A percentile compares a stretch with the other conserved stretches of the same genome.
Evolutionary conservation across 805 yeast species (phyloP).

Genomic region (Starmera dryadoides): DNA sequence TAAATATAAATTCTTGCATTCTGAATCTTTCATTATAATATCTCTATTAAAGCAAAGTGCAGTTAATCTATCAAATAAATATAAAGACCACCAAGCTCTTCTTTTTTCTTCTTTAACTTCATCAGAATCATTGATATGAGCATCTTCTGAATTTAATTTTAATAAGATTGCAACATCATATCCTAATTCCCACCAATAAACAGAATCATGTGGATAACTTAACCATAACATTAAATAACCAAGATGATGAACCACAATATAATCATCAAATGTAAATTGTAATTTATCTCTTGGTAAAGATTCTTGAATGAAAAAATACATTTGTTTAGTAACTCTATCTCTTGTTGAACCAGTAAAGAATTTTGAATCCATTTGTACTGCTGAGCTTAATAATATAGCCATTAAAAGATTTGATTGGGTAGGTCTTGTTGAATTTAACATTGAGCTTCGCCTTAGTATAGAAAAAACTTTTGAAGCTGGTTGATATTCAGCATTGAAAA

Average conservation of each 20-base stretch:
- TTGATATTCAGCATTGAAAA: slow-evolving; percentile 9
- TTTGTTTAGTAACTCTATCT: slow-evolving; percentile 9
- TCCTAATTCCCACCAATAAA: slow-evolving; percentile 17
- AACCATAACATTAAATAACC: slow-evolving; percentile 20
- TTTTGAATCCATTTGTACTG: slow-evolving; percentile 15
- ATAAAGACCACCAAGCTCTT: slow-evolving; percentile 34
- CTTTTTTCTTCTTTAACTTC: slow-evolving; percentile 30
- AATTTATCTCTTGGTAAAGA: slow-evolving; percentile 5
- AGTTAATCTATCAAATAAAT: slow-evolving; percentile 30
- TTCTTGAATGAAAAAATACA: slow-evolving; percentile 14
- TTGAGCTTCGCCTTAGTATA: slow-evolving; percentile 12
- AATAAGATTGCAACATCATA: slow-evolving; percentile 7
- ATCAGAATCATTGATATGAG: slow-evolving; percentile 12
- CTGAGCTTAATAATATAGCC: slow-evolving; percentile 11
- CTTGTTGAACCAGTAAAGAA: slow-evolving; percentile 16
- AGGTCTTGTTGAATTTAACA: slow-evolving; percentile 10
- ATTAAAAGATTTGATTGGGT: slow-evolving; percentile 12
- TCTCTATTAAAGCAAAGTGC: slow-evolving; percentile 29
- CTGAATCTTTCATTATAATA: slow-evolving; percentile 24
- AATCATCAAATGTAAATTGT: slow-evolving; percentile 14
- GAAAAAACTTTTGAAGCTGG: slow-evolving; percentile 18
- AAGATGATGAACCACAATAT: slow-evolving; percentile 13
- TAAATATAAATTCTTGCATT: slow-evolving; percentile 20
- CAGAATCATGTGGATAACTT: slow-evolving; percentile 16
- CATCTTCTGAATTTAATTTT: slow-evolving; percentile 3